Base-by-base conservation (phyloP, 2,329 filamentous ascomycete genomes). In the Arachnomyces sp. region DNA sequence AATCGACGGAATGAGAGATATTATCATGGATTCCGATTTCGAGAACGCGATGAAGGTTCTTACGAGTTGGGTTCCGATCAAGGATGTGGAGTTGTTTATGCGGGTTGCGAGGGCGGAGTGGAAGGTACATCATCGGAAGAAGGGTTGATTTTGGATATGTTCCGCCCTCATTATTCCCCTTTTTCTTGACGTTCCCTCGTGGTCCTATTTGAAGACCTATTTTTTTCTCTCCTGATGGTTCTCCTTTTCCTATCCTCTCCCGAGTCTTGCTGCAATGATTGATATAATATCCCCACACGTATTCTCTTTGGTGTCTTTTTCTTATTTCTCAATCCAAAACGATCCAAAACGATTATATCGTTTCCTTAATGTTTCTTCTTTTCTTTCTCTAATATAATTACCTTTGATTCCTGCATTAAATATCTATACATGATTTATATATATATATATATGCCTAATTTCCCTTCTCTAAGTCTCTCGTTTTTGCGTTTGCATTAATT, bases 21-120 rank as follows among this genome's bases (percentile, higher is more conserved):
- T 94, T 38, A 72, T 98, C 25, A 71, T 95, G 4, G 88, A 93
- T 54, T 87, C 86, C 13, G 92, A 98, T 60, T 98, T 96, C 62
- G 92, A 98, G 61, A 94, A 93, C 55, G 85, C 85, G 34, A 98
- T 98, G 92, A 96, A 95, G 68, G 84, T 89, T 6, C 71, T 98
- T 47, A 96, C 92, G 21, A 88, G 84, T 42, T 95, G 86, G 80
- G 83, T 96, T 33, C 88, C 90, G 14, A 83, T 98, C 60, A 87
- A 87, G 63, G 90, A 98, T 54, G 87, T 95, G 57, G 88, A 96
- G 59, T 66, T 94, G 43, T 73, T 98, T 54, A 94, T 98, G 86
- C 82, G 82, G 53, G 86, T 95, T 43, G 81, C 87, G 17, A 82
- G 82, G 56, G 80, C 86, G 11, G 90, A 96, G 66, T 95, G 85